These are phyloP conservation scores for Suhomyces sp. DNA, from an alignment of 805 yeast species.

Conservation along the genomic window DNA sequence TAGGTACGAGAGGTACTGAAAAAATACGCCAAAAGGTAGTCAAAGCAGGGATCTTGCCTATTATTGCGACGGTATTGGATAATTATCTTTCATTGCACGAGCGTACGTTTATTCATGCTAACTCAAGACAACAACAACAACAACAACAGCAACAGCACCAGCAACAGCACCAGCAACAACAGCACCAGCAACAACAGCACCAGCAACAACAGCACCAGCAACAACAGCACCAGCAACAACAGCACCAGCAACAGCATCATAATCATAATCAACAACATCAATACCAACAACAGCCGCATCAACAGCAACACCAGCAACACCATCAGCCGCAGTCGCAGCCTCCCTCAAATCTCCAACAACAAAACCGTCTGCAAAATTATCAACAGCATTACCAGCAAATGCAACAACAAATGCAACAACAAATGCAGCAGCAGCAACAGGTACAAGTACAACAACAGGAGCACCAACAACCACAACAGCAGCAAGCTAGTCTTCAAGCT, in stretches of 20 bases:
- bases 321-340: constrained; percentile 1
- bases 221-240: constrained; percentile 3
- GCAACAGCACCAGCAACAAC: constrained; percentile 8
- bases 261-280: constrained; percentile 1
- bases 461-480: not conserved
- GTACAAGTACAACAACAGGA: not conserved
- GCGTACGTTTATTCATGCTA: constrained; percentile 35
- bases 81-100: constrained; percentile 61
- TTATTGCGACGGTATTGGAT: constrained; percentile 88
- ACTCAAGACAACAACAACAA: constrained; percentile 15
- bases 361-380: not conserved
- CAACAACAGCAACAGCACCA: constrained; percentile 10
- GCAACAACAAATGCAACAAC: no score
- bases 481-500: no score
- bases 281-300: constrained; percentile 5
- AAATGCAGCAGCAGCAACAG: constrained; percentile 5
- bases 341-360: no score
- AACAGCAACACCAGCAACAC: constrained; percentile 1
- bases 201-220: constrained; percentile 24
- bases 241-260: not conserved
- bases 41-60: constrained; percentile 87
- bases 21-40: constrained; percentile 80
- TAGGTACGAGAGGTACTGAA: constrained; percentile 93
- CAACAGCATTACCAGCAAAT: no score
- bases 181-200: constrained; percentile 14